Evolutionary conservation across 1,284 basidiomycete genomes (phyloP).

Genomic region (Xerocomus nothofagi): DNA sequence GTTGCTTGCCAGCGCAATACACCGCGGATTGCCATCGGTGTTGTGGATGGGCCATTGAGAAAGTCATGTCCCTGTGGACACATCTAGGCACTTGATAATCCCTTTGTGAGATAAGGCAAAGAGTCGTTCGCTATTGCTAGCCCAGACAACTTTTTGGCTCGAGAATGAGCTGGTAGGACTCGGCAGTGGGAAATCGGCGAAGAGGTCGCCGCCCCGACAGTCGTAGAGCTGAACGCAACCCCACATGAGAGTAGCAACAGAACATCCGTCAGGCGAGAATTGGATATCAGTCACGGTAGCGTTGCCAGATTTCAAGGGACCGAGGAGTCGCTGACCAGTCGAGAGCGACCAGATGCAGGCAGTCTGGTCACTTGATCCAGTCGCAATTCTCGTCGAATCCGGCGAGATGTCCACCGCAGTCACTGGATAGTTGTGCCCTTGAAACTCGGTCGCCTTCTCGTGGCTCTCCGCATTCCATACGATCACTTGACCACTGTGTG

Average conservation of each 20-base stretch:
- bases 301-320: background rate
- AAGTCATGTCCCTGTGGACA: background rate
- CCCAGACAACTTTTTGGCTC: slow-evolving; percentile 2
- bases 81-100: background rate
- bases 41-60: slow-evolving; percentile 2
- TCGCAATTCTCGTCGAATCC: background rate
- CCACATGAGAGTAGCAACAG: background rate
- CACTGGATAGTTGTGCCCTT: background rate
- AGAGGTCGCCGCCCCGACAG: background rate
- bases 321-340: background rate
- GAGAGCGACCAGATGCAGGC: background rate
- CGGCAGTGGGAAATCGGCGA: background rate
- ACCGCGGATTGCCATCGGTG: background rate
- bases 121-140: background rate
- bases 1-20: background rate
- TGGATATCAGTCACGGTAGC: background rate
- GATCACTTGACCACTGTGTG: background rate
- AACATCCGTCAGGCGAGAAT: background rate
- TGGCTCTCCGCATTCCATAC: background rate
- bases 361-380: background rate
- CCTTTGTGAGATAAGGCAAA: background rate
- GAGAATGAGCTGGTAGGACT: background rate
- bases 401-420: slow-evolving; percentile 3
- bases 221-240: background rate
- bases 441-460: background rate